Conservation (phyloP, 352 stramenopile species). For the Globisporangium echinulatum region DNA sequence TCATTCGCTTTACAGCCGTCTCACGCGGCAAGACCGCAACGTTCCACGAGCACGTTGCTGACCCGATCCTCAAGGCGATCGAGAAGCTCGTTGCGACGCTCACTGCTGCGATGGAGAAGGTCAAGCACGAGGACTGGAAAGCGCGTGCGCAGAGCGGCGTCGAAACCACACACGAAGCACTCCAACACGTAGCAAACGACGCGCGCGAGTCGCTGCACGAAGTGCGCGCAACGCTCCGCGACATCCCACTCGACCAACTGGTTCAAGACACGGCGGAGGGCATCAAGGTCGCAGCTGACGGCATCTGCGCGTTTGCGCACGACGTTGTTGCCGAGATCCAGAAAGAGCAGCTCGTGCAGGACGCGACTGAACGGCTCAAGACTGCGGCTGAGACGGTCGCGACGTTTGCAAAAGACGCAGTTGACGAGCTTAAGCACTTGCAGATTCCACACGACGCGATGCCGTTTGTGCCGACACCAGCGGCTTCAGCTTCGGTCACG, state of each 20-base stretch:
- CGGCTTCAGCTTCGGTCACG: conserved; percentile 10
- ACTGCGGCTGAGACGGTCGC: conserved; percentile 30
- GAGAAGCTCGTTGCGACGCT: conserved; percentile 79
- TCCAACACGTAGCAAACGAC: conserved; percentile 51
- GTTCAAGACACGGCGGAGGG: conserved; percentile 72
- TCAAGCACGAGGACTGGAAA: conserved; percentile 76
- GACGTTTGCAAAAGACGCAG: conserved; percentile 47
- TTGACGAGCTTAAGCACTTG: conserved; percentile 65
- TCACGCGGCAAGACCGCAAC: conserved; percentile 37
- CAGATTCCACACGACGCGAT: conserved; percentile 12
- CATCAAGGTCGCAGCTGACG: conserved; percentile 71
- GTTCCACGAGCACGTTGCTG: conserved; percentile 77
- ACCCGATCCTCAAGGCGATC: conserved; percentile 74
- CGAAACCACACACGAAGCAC: conserved; percentile 53
- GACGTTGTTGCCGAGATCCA: conserved; percentile 71
- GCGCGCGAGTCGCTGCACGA: conserved; percentile 44
- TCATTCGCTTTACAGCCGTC: conserved; percentile 66
- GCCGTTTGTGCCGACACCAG: conserved; percentile 1
- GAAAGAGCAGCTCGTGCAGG: conserved; percentile 15
- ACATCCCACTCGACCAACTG: conserved; percentile 80
- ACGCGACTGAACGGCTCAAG: conserved; percentile 9
- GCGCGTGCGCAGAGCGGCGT: conserved; percentile 45
- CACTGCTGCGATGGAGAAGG: conserved; percentile 73
- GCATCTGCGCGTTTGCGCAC: conserved; percentile 69
- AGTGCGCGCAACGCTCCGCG: conserved; percentile 54